phyloP scores from a whole-genome alignment of 352 stramenopile species.

The Globisporangium yorkense region DNA sequence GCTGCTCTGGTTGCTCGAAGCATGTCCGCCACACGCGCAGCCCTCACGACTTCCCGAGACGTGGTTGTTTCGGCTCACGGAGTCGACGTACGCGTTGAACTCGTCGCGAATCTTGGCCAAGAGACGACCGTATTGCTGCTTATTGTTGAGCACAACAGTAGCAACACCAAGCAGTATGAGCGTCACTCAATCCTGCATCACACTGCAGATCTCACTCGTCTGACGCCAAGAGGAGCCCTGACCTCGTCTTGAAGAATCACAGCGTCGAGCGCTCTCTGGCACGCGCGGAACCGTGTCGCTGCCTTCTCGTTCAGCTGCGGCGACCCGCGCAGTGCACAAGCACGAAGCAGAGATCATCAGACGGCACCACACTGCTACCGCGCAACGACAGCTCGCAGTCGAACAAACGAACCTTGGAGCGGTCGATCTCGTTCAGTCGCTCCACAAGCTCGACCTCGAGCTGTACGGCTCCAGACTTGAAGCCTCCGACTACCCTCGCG shows the following conservation, averaged over 20 bases:
- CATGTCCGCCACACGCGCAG: constrained; percentile 1
- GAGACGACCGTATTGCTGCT: constrained; percentile 43
- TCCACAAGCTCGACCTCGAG: constrained; percentile 64
- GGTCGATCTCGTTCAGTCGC: constrained; percentile 59
- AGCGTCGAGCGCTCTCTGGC: constrained; percentile 38
- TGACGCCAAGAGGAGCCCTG: neutral
- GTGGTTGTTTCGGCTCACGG: constrained; percentile 17
- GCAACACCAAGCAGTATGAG: neutral
- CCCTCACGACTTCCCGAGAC: neutral
- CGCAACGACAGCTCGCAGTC: neutral
- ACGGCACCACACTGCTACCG: neutral
- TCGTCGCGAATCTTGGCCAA: constrained; percentile 57
- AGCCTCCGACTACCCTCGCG: constrained; percentile 18
- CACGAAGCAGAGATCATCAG: neutral
- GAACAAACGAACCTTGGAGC: constrained; percentile 36
- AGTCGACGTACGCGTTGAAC: constrained; percentile 45
- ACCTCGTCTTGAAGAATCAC: constrained; percentile 64
- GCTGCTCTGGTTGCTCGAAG: constrained; percentile 13
- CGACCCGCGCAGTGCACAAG: neutral
- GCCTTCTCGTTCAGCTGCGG: constrained; percentile 50
- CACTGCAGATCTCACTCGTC: neutral
- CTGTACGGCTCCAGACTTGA: constrained; percentile 40
- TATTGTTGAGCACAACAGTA: neutral
- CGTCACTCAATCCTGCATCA: neutral
- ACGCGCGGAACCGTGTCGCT: constrained; percentile 40